phyloP scores from a whole-genome alignment of 1,284 basidiomycete genomes.

The Irpex rosettiformis region DNA sequence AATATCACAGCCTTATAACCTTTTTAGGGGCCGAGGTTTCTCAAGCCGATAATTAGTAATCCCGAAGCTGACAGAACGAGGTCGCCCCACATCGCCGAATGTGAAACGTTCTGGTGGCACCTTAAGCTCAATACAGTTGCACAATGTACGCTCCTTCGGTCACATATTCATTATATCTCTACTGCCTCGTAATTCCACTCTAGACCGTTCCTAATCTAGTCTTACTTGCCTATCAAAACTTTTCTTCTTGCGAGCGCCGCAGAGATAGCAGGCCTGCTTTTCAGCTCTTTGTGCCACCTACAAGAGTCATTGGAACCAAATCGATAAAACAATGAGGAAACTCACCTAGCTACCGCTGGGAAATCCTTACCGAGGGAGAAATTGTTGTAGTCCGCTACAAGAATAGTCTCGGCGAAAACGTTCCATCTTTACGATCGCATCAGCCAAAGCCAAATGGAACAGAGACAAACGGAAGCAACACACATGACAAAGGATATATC shows the following conservation, averaged over 20 bases:
- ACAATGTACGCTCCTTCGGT: too few relatives aligned
- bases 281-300: conserved; percentile 7
- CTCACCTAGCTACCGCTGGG: conserved; percentile 6
- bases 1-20: neutral
- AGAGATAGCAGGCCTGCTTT: neutral
- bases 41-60: neutral
- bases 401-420: neutral
- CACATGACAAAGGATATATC: conserved; percentile 13
- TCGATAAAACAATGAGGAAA: neutral
- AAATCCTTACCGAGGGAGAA: conserved; percentile 12
- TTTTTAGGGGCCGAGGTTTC: neutral
- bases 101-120: too few relatives aligned
- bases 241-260: neutral
- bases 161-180: too few relatives aligned
- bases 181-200: too few relatives aligned
- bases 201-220: too few relatives aligned
- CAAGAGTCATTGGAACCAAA: neutral
- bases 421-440: conserved; percentile 8
- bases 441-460: neutral
- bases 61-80: neutral
- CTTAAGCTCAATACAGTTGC: too few relatives aligned
- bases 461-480: too few relatives aligned
- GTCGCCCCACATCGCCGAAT: too few relatives aligned
- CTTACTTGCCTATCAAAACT: neutral
- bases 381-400: conserved; percentile 8